Percentiles rank a stretch among this genome's conserved stretches.
These are phyloP conservation scores for Apiosordaria backusii DNA, from an alignment of 495 filamentous ascomycete genomes.

Conservation along the genomic window DNA sequence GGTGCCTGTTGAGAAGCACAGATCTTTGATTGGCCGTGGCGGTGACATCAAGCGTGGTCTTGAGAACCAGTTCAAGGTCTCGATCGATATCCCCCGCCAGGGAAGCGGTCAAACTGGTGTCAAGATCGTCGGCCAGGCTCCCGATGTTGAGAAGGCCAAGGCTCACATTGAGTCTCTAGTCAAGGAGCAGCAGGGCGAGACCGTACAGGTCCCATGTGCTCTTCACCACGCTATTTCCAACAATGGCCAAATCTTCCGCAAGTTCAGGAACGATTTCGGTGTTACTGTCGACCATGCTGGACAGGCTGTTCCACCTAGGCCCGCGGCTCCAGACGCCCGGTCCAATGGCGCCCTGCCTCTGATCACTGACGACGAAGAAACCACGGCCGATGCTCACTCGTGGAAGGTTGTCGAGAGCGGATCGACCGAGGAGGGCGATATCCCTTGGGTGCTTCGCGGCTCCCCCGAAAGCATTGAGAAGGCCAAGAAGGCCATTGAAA, in stretches of 20 bases:
- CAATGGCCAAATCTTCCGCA: slow-evolving; percentile 89
- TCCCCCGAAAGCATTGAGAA: slow-evolving; percentile 68
- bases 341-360: slow-evolving; percentile 66
- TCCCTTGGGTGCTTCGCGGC: slow-evolving; percentile 89
- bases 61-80: slow-evolving; percentile 86
- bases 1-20: slow-evolving; percentile 81
- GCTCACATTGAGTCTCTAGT: slow-evolving; percentile 71
- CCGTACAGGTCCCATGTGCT: slow-evolving; percentile 70
- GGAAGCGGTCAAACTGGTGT: slow-evolving; percentile 67
- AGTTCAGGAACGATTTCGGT: slow-evolving; percentile 71
- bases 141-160: slow-evolving; percentile 78
- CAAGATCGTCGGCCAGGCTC: slow-evolving; percentile 76
- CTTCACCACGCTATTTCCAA: slow-evolving; percentile 82
- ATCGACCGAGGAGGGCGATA: slow-evolving; percentile 62
- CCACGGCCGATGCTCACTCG: slow-evolving; percentile 60
- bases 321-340: slow-evolving; percentile 44
- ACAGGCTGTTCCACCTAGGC: slow-evolving; percentile 65
- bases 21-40: slow-evolving; percentile 85
- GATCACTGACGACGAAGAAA: slow-evolving; percentile 78
- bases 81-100: slow-evolving; percentile 81
- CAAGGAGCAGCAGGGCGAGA: slow-evolving; percentile 86
- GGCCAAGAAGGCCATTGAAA: slow-evolving; percentile 67
- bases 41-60: slow-evolving; percentile 79
- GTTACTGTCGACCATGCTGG: slow-evolving; percentile 90
- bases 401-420: slow-evolving; percentile 72